Percentiles rank a stretch among this genome's conserved stretches.
Conservation (phyloP, 179 eudicot species). For the Carnegiea gigantea region DNA sequence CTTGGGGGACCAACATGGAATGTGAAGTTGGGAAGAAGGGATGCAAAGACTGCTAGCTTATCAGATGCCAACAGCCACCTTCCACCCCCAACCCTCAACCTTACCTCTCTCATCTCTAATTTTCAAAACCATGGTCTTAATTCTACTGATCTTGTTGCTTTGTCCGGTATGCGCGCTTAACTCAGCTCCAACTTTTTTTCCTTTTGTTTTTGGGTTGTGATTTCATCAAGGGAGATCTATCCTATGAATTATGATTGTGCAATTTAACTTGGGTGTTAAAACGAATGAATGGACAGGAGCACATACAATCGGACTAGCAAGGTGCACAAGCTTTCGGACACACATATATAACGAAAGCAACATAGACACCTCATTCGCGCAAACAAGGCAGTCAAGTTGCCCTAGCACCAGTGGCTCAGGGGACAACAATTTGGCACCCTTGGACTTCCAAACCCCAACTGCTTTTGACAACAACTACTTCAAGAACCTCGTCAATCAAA, state of each 20-base stretch:
- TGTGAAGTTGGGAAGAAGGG: constrained; percentile 81
- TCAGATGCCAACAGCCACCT: constrained; percentile 68
- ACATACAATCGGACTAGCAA: constrained; percentile 84
- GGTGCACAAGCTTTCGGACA: constrained; percentile 54
- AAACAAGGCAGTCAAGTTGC: constrained; percentile 42
- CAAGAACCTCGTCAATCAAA: constrained; percentile 38
- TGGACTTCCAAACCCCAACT: constrained; percentile 51
- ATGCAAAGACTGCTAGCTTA: constrained; percentile 67
- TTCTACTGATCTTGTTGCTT: constrained; percentile 69
- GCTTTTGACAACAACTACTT: constrained; percentile 50
- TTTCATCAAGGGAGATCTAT: too few species aligned
- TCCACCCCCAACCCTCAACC: constrained; percentile 63
- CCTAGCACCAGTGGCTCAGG: constrained; percentile 52
- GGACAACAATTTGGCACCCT: constrained; percentile 55
- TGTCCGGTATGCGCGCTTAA: constrained; percentile 38
- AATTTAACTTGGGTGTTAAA: neutral
- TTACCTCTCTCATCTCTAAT: constrained; percentile 51
- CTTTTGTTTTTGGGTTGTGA: too few species aligned
- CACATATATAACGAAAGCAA: constrained; percentile 68
- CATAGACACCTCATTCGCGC: constrained; percentile 53
- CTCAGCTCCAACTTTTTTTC: neutral
- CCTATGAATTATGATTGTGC: neutral
- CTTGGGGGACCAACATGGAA: constrained; percentile 81
- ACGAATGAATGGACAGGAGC: constrained; percentile 29
- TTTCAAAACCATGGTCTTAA: constrained; percentile 65